Percentiles rank a stretch among this genome's conserved stretches.
Conservation (phyloP, 148 eudicot genomes). For the Rhododendron simsii region DNA sequence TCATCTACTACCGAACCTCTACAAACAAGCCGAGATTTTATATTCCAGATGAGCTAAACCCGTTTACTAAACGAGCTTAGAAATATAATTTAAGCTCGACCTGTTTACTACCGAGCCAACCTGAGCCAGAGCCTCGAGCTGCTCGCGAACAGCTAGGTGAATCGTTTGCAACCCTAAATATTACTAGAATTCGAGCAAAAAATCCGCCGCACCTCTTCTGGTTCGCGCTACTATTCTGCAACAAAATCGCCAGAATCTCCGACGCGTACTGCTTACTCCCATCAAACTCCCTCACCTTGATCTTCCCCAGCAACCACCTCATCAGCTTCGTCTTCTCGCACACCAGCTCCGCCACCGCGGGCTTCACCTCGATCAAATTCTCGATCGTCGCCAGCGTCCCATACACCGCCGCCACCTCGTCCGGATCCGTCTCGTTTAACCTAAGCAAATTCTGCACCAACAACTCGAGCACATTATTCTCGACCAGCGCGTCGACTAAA, state of each 20-base stretch:
- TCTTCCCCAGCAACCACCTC: constrained; percentile 83
- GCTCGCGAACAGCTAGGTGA: too few species aligned
- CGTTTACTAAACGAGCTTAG: too few species aligned
- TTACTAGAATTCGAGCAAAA: neutral
- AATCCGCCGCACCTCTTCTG: constrained; percentile 47
- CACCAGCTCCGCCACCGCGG: constrained; percentile 76
- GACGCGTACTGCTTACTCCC: constrained; percentile 94
- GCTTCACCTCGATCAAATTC: constrained; percentile 90
- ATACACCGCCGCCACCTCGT: constrained; percentile 64
- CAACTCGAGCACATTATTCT: constrained; percentile 76
- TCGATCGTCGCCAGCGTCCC: constrained; percentile 62
- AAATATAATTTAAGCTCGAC: neutral
- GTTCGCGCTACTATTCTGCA: constrained; percentile 80
- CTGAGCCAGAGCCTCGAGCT: neutral
- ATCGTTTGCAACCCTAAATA: too few species aligned
- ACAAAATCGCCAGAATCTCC: constrained; percentile 88
- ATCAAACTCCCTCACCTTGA: constrained; percentile 88
- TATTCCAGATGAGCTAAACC: neutral
- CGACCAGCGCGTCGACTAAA: constrained; percentile 70
- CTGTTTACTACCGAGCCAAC: too few species aligned
- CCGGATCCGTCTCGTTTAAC: constrained; percentile 62
- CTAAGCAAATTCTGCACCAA: constrained; percentile 66
- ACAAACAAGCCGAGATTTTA: neutral
- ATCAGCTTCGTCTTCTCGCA: constrained; percentile 85
- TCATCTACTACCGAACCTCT: neutral